Conservation (phyloP, 2,329 filamentous ascomycete species). For the Anisogramma anomala region DNA sequence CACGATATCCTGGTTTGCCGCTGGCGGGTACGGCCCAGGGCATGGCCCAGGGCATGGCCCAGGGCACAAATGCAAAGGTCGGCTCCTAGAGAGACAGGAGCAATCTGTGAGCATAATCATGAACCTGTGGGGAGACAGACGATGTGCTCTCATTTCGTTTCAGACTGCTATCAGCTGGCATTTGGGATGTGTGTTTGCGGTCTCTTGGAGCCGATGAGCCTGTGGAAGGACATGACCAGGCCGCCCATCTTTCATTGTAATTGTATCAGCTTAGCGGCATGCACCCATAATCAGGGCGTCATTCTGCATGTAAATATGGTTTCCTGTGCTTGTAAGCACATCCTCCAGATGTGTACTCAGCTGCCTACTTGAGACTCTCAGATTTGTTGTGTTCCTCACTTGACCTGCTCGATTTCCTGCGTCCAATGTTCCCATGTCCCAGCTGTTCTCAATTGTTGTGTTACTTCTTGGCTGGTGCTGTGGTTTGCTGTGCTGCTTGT, state of each 20-base stretch:
- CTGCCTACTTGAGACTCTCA: no score
- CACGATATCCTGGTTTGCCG: no score
- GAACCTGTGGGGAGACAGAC: neutral
- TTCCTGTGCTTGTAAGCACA: conserved; percentile 1
- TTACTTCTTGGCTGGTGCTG: conserved; percentile 21
- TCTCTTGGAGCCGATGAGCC: neutral
- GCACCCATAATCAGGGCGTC: neutral
- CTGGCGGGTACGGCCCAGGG: no score
- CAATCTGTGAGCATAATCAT: neutral
- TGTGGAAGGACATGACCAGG: neutral
- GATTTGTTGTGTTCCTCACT: no score
- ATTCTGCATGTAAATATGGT: neutral
- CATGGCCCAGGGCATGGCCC: no score
- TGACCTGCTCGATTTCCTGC: no score
- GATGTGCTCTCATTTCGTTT: conserved; percentile 3
- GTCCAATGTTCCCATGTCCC: no score
- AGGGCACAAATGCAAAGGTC: no score
- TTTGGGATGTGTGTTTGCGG: conserved; percentile 4
- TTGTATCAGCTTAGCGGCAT: no score
- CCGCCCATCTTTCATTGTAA: no score
- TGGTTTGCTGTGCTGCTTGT: conserved; percentile 14
- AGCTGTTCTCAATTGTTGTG: neutral
- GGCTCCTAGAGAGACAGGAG: neutral
- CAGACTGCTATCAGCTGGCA: neutral
- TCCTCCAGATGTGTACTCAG: neutral